Conservation (phyloP, 2,329 filamentous ascomycete species). For the Diaporthe vaccinii region DNA sequence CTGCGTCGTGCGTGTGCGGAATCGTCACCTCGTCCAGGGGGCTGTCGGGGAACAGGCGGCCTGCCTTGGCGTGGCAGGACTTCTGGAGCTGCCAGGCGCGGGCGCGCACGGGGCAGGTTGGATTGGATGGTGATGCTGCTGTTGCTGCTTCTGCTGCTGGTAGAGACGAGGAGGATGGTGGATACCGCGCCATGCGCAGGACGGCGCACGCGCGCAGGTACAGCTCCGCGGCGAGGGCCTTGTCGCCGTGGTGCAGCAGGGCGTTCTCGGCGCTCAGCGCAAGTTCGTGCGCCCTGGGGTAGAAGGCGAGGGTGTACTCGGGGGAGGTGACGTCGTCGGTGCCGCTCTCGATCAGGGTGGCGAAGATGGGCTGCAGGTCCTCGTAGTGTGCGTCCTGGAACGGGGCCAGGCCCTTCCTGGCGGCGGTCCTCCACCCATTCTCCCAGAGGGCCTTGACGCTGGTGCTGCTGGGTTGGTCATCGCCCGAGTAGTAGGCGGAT, state of each 20-base stretch:
- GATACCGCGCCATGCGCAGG: slow-evolving; percentile 80
- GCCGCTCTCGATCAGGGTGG: slow-evolving; percentile 70
- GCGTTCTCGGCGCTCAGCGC: slow-evolving; percentile 62
- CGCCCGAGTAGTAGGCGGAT: not conserved
- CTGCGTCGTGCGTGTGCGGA: slow-evolving; percentile 61
- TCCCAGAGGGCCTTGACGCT: slow-evolving; percentile 74
- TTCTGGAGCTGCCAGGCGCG: slow-evolving; percentile 77
- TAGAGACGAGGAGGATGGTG: slow-evolving; percentile 46
- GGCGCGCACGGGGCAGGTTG: slow-evolving; percentile 62
- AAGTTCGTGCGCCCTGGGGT: slow-evolving; percentile 72
- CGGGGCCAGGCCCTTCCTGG: slow-evolving; percentile 64
- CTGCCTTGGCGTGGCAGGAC: slow-evolving; percentile 71
- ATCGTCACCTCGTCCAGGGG: slow-evolving; percentile 74
- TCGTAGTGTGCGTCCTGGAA: slow-evolving; percentile 79
- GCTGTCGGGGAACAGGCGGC: slow-evolving; percentile 59
- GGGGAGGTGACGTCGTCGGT: slow-evolving; percentile 76
- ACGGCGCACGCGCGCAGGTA: slow-evolving; percentile 76
- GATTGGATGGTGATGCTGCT: slow-evolving; percentile 49
- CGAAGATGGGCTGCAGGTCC: slow-evolving; percentile 79
- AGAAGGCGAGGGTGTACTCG: slow-evolving; percentile 74
- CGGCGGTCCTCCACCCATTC: slow-evolving; percentile 78
- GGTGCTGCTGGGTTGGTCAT: slow-evolving; percentile 63
- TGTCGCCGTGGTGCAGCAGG: slow-evolving; percentile 62
- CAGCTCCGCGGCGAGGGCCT: slow-evolving; percentile 68
- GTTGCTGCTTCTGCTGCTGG: too few species aligned